Base-by-base conservation (phyloP, 192 early-diverging fungal genomes). In the Phycomyces blakesleeanus region DNA sequence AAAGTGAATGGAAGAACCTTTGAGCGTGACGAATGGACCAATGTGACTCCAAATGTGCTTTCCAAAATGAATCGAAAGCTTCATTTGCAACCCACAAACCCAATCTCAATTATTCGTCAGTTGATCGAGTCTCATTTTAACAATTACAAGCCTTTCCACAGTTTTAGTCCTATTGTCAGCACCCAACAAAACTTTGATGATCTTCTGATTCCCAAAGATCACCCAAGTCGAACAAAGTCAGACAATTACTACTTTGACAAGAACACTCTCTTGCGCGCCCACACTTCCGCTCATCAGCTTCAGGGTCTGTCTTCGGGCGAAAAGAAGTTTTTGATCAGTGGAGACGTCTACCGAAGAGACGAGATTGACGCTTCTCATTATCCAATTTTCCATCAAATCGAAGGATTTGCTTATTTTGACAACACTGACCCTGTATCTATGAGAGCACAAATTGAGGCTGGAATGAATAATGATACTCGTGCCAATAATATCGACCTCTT, bases 341-440 rank as follows among this genome's bases (percentile, higher is more conserved):
- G 93, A 5, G 97, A 98, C 76, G 95, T 97, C 8, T 98, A 97
- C 76, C 75, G 97, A 12, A 84, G 95, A 26, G 97, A 98, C 67
- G 97, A 98, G 68, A 95, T 98, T 62, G 95, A 98, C 66, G 80
- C 87, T 5, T 89, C 83, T 58, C 97, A 98, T 67, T 98, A 97
- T 72, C 97, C 97, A 0, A 93, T 93, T 5, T 98, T 98, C 72
- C 97, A 98, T 66, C 97, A 98, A 72, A 96, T 98, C 88, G 97
- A 98, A 65, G 97, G 94, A 7, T 87, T 95, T 29, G 85, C 89
- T 41, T 72, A 84, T 25, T 91, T 91, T 71, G 73, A 82, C 20
- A 65, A 77, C 25, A 69, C 68, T 51, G 37, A 55, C 25, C 72
- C 77, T n/a, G 62, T 53, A 0, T 55, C 67, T 2, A 66, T 58